phyloP scores from a whole-genome alignment of 1,139 yeast species.

The Kurtzmaniella natalensis region DNA sequence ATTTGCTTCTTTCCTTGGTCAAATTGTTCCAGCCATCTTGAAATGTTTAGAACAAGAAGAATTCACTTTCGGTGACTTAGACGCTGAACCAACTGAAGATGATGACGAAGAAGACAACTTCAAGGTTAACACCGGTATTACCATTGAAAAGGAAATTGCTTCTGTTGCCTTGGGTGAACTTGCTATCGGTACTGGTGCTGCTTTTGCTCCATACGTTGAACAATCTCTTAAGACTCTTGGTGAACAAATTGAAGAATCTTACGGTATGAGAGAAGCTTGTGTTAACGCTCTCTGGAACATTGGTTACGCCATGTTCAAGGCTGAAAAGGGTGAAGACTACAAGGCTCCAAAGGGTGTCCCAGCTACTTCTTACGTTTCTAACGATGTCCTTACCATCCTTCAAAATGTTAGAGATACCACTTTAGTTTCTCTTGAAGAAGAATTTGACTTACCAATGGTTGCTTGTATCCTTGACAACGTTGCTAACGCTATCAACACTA shows the following conservation, averaged over 20 bases:
- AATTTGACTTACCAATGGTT: slow-evolving; percentile 79
- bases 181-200: slow-evolving; percentile 79
- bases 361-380: slow-evolving; percentile 53
- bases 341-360: slow-evolving; percentile 75
- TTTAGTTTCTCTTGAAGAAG: slow-evolving; percentile 62
- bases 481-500: slow-evolving; percentile 62
- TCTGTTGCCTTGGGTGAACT: slow-evolving; percentile 87
- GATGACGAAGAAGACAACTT: slow-evolving; percentile 60
- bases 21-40: slow-evolving; percentile 79
- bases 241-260: slow-evolving; percentile 79
- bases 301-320: slow-evolving; percentile 65
- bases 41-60: slow-evolving; percentile 82
- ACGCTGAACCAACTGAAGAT: slow-evolving; percentile 31
- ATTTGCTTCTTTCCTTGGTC: slow-evolving; percentile 80
- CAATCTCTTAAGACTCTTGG: slow-evolving; percentile 60
- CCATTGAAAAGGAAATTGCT: slow-evolving; percentile 97
- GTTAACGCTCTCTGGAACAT: slow-evolving; percentile 80
- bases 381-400: slow-evolving; percentile 55
- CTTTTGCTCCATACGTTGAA: slow-evolving; percentile 76
- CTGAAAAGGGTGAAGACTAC: slow-evolving; percentile 46
- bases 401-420: slow-evolving; percentile 65
- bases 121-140: slow-evolving; percentile 89
- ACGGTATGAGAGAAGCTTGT: slow-evolving; percentile 90
- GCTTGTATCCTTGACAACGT: slow-evolving; percentile 73
- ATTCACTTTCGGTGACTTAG: slow-evolving; percentile 44